These are phyloP conservation scores for Biscogniauxia sp. DNA, from an alignment of 2,329 filamentous ascomycete genomes.

Conservation along the genomic window DNA sequence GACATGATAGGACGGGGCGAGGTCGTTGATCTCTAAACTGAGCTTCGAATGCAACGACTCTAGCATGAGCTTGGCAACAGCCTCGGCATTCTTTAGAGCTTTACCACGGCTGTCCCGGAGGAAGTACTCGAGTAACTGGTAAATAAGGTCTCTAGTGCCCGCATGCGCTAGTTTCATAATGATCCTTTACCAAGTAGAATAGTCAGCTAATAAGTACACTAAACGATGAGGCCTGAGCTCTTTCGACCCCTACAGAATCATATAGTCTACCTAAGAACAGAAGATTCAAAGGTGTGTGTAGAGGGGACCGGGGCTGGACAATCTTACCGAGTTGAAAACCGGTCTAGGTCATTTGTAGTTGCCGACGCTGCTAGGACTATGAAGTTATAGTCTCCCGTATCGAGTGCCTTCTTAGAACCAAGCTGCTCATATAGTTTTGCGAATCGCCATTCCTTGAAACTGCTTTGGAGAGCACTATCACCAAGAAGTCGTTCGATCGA, in stretches of 20 bases:
- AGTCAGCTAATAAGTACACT: background rate
- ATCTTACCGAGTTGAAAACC: background rate
- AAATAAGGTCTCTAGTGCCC: background rate
- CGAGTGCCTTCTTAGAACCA: background rate
- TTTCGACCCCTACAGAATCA: too few species aligned
- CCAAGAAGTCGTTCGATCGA: background rate
- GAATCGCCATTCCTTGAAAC: background rate
- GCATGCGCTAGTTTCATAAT: background rate
- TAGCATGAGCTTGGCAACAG: background rate
- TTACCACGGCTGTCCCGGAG: background rate
- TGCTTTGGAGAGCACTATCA: background rate
- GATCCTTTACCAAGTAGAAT: background rate
- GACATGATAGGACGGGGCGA: background rate
- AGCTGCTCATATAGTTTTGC: background rate
- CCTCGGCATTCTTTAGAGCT: background rate
- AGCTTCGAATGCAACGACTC: background rate
- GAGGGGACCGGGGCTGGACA: background rate
- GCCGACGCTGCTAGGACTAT: background rate
- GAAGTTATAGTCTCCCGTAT: background rate
- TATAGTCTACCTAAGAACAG: too few species aligned
- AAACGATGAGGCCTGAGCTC: background rate
- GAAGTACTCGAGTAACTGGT: background rate
- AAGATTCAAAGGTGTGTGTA: background rate
- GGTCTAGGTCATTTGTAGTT: background rate
- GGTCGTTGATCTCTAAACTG: background rate